phyloP scores from a whole-genome alignment of 2,329 filamentous ascomycete species.

The Diaporthe longicolla region DNA sequence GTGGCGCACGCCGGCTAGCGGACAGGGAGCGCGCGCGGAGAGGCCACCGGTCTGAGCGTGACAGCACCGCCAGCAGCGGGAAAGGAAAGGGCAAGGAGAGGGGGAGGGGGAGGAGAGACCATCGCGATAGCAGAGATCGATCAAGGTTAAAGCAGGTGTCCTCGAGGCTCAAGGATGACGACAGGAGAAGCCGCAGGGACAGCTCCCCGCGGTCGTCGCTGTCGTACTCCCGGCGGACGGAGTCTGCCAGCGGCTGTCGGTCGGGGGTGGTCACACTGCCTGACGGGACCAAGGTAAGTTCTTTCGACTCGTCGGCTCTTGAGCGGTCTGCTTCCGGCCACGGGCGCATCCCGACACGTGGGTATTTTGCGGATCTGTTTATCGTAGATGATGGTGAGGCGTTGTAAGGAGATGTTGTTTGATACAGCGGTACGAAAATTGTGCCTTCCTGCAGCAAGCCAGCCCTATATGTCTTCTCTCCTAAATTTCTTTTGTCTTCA shows the following conservation, averaged over 20 bases:
- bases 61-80: too few relatives aligned
- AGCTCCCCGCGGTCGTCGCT: background rate
- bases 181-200: background rate
- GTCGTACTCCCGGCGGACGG: background rate
- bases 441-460: background rate
- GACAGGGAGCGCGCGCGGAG: slow-evolving; percentile 1
- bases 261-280: background rate
- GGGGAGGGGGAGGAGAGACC: rapidly evolving
- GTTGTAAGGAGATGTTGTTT: background rate
- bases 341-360: background rate
- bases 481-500: background rate
- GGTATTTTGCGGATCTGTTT: background rate
- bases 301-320: background rate
- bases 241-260: background rate
- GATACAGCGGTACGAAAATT: too few relatives aligned
- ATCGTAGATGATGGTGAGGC: slow-evolving; percentile 4
- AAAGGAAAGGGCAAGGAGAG: background rate
- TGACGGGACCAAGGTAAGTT: slow-evolving; percentile 20
- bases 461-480: background rate
- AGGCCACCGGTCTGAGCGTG: too few relatives aligned
- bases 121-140: background rate
- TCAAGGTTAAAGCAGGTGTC: background rate
- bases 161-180: background rate
- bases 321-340: background rate
- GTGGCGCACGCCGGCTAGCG: background rate